Evolutionary conservation across 2,329 filamentous ascomycete species (phyloP).

Genomic region (Diplocarpon mali): DNA sequence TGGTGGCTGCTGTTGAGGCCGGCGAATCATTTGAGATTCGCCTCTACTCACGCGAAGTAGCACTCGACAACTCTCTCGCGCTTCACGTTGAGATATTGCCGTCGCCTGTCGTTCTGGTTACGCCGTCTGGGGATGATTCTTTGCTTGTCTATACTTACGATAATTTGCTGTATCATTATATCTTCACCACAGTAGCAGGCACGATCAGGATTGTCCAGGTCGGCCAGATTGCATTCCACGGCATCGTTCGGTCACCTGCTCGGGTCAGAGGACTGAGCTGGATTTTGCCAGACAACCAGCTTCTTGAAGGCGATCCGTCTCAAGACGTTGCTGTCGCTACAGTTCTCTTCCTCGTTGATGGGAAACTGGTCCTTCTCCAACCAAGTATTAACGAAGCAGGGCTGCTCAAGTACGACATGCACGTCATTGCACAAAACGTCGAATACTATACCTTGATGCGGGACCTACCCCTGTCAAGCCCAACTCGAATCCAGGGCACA

Average conservation of each 20-base stretch:
- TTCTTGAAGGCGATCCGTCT: slow-evolving; percentile 84
- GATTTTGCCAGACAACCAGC: slow-evolving; percentile 84
- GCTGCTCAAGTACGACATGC: slow-evolving; percentile 95
- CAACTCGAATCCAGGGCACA: not conserved
- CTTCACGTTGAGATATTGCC: slow-evolving; percentile 70
- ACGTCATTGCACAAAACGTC: slow-evolving; percentile 87
- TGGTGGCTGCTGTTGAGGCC: slow-evolving; percentile 86
- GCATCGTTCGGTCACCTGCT: slow-evolving; percentile 87
- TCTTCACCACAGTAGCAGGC: slow-evolving; percentile 64
- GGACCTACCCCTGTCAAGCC: slow-evolving; percentile 49
- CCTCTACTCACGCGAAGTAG: slow-evolving; percentile 80
- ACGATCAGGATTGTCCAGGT: slow-evolving; percentile 75
- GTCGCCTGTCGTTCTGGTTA: slow-evolving; percentile 80
- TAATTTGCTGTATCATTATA: slow-evolving; percentile 88
- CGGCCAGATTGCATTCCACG: slow-evolving; percentile 96
- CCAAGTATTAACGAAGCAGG: slow-evolving; percentile 74
- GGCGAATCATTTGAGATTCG: slow-evolving; percentile 74
- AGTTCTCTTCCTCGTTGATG: slow-evolving; percentile 92
- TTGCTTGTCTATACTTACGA: slow-evolving; percentile 95
- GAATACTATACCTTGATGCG: slow-evolving; percentile 92
- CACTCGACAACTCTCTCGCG: slow-evolving; percentile 60
- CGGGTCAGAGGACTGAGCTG: slow-evolving; percentile 89
- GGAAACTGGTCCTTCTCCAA: slow-evolving; percentile 85
- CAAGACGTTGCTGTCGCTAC: slow-evolving; percentile 91
- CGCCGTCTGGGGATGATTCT: slow-evolving; percentile 85